Evolutionary conservation across 2,329 filamentous ascomycete species (phyloP).

Genomic region (Alternaria alternata): DNA sequence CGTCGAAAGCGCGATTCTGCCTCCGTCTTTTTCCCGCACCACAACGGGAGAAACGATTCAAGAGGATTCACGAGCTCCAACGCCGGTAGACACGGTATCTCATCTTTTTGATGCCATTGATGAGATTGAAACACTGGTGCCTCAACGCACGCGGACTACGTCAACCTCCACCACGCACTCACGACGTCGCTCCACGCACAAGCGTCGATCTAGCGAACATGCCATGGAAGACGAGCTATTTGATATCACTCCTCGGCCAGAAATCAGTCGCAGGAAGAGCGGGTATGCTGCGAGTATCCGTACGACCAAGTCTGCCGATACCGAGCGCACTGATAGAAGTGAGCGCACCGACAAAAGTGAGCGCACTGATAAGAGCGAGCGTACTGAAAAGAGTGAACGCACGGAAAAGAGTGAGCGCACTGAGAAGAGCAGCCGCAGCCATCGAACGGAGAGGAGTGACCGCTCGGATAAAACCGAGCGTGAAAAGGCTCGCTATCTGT

Average conservation of each 20-base stretch:
- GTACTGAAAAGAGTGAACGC: conserved; percentile 23
- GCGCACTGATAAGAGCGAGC: conserved; percentile 27
- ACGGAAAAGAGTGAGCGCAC: conserved; percentile 28
- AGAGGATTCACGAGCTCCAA: conserved; percentile 34
- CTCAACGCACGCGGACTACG: conserved; percentile 33
- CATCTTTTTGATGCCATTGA: conserved; percentile 47
- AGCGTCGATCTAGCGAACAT: conserved; percentile 30
- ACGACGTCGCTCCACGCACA: conserved; percentile 42
- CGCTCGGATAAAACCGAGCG: conserved; percentile 30
- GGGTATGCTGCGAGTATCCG: conserved; percentile 40
- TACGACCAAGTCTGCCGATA: conserved; percentile 30
- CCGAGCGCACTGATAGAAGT: conserved; percentile 29
- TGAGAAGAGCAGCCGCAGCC: conserved; percentile 14
- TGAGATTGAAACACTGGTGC: conserved; percentile 45
- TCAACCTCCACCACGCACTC: conserved; percentile 31
- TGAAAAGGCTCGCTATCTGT: conserved; percentile 42
- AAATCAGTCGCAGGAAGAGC: conserved; percentile 38
- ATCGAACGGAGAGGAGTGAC: conserved; percentile 27
- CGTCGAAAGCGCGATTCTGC: conserved; percentile 36
- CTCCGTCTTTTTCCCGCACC: conserved; percentile 24
- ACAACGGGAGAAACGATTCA: conserved; percentile 19
- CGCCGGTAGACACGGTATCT: conserved; percentile 38
- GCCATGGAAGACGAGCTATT: conserved; percentile 33
- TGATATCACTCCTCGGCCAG: conserved; percentile 28
- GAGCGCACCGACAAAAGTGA: conserved; percentile 31